Evolutionary conservation across 2,329 filamentous ascomycete genomes (phyloP), one percentile per base, ranked within the genome.

Genomic region (Coniochaeta sp.): DNA sequence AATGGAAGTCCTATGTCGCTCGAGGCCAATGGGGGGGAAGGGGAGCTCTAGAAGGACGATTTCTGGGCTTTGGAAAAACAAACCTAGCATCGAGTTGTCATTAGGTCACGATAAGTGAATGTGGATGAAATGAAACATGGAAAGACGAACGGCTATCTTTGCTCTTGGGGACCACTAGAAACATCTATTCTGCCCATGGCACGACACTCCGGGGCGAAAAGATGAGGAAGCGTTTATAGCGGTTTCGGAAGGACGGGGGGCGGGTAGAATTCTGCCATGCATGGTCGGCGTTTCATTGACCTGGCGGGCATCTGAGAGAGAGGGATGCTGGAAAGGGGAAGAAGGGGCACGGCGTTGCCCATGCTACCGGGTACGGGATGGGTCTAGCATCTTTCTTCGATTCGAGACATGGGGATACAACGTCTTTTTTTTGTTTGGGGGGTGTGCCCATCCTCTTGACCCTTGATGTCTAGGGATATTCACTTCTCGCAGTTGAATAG

Each of bases 1-100:
- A 83, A 81, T 64, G 82, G 81, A 40, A 85, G 82, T 65, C 81
- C 81, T 5, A 85, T 85, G 80, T 75, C 76, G 4, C 64, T 83
- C 57, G 83, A 84, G 64, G 73, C 80, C 5, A 84, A 84, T 62
- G 82, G 81, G 59, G 81, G 77, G 60, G 82, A 85, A 69, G 83
- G 81, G 36, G 82, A 84, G 71, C 77, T 85, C 58, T 80, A 67
- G 47, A 36, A 31, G 24, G 47, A 31, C n/a, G n/a, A n/a, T 4
- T 38, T 43, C 16, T 50, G 6, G n/a, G n/a, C 8, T 50, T 22
- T 12, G 34, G 16, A 38, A 38, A 3, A 38, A 3, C 34, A 38
- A 3, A 38, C 16, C 34, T 19, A 40, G 38, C 38, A 40, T 19
- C 9, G 38, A 40, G 38, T 17, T 6, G 2, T n/a, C 38, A 3